Conservation (phyloP, 495 filamentous ascomycete genomes). For the Tricharina praecox region DNA sequence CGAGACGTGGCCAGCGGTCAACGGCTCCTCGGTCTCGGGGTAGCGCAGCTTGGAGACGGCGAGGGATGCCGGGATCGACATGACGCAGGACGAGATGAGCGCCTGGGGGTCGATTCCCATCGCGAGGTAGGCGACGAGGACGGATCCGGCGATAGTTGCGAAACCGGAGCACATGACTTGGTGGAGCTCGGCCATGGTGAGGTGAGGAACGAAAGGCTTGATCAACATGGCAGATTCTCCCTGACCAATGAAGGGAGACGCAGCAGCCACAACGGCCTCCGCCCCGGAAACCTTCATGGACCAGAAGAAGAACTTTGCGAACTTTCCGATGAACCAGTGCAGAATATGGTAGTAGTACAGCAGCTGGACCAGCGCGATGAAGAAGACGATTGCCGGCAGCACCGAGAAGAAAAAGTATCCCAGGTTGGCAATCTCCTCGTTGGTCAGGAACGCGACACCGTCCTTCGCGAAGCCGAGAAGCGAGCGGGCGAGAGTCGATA, state of each 20-base stretch:
- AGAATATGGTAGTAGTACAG: conserved; percentile 50
- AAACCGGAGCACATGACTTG: conserved; percentile 67
- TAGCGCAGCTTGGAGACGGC: conserved; percentile 76
- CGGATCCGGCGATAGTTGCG: conserved; percentile 49
- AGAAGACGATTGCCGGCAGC: conserved; percentile 78
- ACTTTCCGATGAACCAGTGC: conserved; percentile 76
- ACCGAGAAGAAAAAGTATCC: conserved; percentile 57
- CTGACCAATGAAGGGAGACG: conserved; percentile 88
- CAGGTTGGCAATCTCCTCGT: conserved; percentile 27
- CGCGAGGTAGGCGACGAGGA: conserved; percentile 62
- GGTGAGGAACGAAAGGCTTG: conserved; percentile 63
- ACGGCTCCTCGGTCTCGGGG: conserved; percentile 68
- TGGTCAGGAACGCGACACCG: conserved; percentile 57
- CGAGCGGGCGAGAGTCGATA: conserved; percentile 49
- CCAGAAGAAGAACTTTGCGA: conserved; percentile 85
- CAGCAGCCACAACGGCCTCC: conserved; percentile 79
- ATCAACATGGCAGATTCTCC: conserved; percentile 88
- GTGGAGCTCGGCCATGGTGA: conserved; percentile 73
- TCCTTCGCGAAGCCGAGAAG: conserved; percentile 55
- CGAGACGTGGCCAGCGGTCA: conserved; percentile 62
- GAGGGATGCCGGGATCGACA: conserved; percentile 79
- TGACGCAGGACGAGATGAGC: conserved; percentile 79
- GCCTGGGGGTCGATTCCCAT: conserved; percentile 71
- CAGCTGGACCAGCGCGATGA: conserved; percentile 71
- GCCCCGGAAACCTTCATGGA: conserved; percentile 75